Evolutionary conservation across 176 grass and related monocot species (phyloP).

Genomic region (Zea luxurians): DNA sequence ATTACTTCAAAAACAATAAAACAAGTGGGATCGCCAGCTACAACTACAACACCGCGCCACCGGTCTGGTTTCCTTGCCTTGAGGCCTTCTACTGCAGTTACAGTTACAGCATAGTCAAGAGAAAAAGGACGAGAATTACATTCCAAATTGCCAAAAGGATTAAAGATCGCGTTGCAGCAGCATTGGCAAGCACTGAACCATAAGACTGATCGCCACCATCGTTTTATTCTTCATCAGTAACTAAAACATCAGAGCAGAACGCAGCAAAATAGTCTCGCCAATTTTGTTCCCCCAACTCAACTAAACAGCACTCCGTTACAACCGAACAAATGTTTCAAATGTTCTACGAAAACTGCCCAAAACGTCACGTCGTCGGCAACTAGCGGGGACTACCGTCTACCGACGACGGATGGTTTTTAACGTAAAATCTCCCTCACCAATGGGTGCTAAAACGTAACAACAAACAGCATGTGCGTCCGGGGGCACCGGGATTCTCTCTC

Average conservation of each 20-base stretch:
- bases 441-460: constrained; percentile 36
- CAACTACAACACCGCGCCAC: background rate
- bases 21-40: background rate
- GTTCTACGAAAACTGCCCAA: constrained; percentile 10
- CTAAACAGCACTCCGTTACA: background rate
- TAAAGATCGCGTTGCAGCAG: no score
- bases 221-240: background rate
- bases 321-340: background rate
- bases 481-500: background rate
- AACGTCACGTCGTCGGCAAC: background rate
- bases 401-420: background rate
- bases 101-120: background rate
- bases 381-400: background rate
- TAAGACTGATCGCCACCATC: background rate
- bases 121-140: background rate
- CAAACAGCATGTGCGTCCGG: constrained; percentile 5
- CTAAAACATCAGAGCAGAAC: background rate
- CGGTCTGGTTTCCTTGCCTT: no score
- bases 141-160: background rate
- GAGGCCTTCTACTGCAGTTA: no score
- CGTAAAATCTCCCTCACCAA: background rate
- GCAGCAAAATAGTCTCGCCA: background rate
- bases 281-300: background rate
- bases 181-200: background rate
- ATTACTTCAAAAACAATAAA: background rate